These are phyloP conservation scores for Aspergillus campestris DNA, from an alignment of 495 filamentous ascomycete species.

Conservation along the genomic window DNA sequence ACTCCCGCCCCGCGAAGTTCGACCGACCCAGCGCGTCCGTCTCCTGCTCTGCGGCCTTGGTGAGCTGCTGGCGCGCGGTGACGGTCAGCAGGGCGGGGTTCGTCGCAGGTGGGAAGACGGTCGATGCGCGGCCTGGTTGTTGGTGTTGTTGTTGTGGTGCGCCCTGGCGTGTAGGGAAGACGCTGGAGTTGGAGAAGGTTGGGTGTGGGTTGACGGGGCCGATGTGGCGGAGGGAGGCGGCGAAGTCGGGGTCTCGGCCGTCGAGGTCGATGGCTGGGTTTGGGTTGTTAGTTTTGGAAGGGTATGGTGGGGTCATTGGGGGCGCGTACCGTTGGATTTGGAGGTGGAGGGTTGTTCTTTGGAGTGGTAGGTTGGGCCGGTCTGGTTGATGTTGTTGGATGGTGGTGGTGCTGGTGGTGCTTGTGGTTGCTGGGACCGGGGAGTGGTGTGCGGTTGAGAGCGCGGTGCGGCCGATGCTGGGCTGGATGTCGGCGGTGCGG, in stretches of 20 bases:
- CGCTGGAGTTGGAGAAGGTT: conserved; percentile 48
- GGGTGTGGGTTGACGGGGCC: conserved; percentile 57
- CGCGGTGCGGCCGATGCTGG: conserved; percentile 23
- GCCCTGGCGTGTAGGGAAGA: conserved; percentile 24
- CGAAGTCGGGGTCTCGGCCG: conserved; percentile 56
- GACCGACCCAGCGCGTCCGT: conserved; percentile 34
- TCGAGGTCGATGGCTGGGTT: conserved; percentile 55
- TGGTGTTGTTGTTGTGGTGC: conserved; percentile 5
- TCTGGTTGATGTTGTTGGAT: conserved; percentile 13
- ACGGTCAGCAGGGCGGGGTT: conserved; percentile 48
- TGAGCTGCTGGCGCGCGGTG: conserved; percentile 32
- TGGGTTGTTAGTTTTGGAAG: conserved; percentile 5
- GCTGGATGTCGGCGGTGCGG: conserved; percentile 22
- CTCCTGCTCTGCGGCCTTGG: conserved; percentile 45
- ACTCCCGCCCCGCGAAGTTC: conserved; percentile 39
- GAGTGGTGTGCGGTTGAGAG: conserved; percentile 9
- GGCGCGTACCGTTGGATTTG: conserved; percentile 27
- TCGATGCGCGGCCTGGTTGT: conserved; percentile 12
- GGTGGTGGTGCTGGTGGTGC: conserved; percentile 6
- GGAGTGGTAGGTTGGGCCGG: conserved; percentile 33
- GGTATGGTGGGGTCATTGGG: neutral
- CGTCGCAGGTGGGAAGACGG: conserved; percentile 40
- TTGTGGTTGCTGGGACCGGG: conserved; percentile 11
- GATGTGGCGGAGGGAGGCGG: conserved; percentile 50
- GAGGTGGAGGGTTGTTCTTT: conserved; percentile 26